Percentiles rank a stretch among this genome's conserved stretches.
Evolutionary conservation across 371 early-diverging fungal species (phyloP).

Genomic region (Rhizomucor pusillus): DNA sequence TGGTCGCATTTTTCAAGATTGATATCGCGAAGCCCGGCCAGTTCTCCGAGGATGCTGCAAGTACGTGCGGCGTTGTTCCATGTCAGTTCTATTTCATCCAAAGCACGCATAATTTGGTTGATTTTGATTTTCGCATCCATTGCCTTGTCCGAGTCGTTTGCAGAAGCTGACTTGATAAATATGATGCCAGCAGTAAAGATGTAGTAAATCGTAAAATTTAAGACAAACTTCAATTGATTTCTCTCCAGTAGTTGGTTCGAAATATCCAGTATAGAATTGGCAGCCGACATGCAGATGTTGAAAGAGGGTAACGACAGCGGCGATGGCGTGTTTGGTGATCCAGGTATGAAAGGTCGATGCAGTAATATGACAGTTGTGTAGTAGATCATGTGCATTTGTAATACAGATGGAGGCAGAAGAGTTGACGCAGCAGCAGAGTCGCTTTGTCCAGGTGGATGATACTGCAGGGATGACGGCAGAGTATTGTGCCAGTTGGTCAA

Average conservation of each 20-base stretch:
- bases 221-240: slow-evolving; percentile 28
- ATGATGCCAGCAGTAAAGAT: slow-evolving; percentile 41
- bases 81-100: slow-evolving; percentile 34
- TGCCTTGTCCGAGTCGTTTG: slow-evolving; percentile 16
- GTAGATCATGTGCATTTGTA: slow-evolving; percentile 47
- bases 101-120: slow-evolving; percentile 30
- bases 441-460: slow-evolving; percentile 14
- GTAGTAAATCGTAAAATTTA: slow-evolving; percentile 38
- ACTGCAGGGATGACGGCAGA: slow-evolving; percentile 39
- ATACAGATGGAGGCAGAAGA: slow-evolving; percentile 22
- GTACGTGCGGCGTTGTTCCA: slow-evolving; percentile 37
- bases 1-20: slow-evolving; percentile 17
- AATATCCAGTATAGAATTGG: slow-evolving; percentile 46
- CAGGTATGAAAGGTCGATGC: slow-evolving; percentile 43
- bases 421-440: slow-evolving; percentile 1
- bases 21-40: slow-evolving; percentile 40
- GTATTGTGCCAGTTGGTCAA: slow-evolving; percentile 43
- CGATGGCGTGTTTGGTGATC: slow-evolving; percentile 13
- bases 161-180: slow-evolving; percentile 33
- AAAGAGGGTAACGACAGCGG: slow-evolving; percentile 32
- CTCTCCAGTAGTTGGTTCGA: slow-evolving; percentile 30
- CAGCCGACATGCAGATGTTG: slow-evolving; percentile 46
- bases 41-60: slow-evolving; percentile 42
- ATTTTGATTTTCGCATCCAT: slow-evolving; percentile 32
- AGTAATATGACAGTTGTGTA: slow-evolving; percentile 40